These are phyloP conservation scores for Fraxinus albicans DNA, from an alignment of 305 asterid species.

Conservation along the genomic window DNA sequence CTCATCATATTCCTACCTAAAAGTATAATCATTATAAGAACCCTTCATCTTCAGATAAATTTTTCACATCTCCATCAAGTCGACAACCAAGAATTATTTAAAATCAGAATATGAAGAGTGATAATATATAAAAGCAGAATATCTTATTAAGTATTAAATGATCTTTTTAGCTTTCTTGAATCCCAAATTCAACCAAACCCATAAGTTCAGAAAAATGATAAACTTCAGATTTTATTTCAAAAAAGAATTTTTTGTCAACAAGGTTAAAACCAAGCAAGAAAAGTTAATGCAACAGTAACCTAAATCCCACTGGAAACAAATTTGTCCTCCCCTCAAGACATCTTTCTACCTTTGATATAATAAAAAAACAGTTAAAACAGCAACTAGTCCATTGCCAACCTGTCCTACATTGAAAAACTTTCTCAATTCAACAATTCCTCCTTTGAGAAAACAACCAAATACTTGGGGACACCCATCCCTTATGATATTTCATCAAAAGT, in stretches of 20 bases:
- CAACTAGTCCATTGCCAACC: constrained; percentile 56
- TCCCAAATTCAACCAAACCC: constrained; percentile 33
- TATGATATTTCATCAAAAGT: constrained; percentile 36
- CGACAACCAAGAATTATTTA: background rate
- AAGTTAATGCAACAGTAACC: constrained; percentile 34
- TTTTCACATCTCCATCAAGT: constrained; percentile 7
- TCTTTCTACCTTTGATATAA: constrained; percentile 30
- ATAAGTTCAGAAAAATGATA: constrained; percentile 11
- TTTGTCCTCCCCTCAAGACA: constrained; percentile 45
- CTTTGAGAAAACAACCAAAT: constrained; percentile 52
- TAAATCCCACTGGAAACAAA: constrained; percentile 47
- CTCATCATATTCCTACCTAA: background rate
- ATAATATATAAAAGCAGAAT: background rate
- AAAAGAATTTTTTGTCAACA: constrained; percentile 25
- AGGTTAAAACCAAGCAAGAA: constrained; percentile 45
- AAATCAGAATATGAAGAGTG: background rate
- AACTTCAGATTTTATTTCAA: constrained; percentile 1
- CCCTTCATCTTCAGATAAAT: background rate
- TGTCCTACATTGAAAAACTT: constrained; percentile 51
- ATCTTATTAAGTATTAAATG: constrained; percentile 3
- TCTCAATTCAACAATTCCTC: constrained; percentile 39
- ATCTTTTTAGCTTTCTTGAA: constrained; percentile 31
- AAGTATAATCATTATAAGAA: background rate
- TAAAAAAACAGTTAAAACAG: constrained; percentile 23
- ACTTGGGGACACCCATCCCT: constrained; percentile 40